Percentiles rank a stretch among this genome's conserved stretches.
These are phyloP conservation scores for Byssoonygena ceratinophila DNA, from an alignment of 2,329 filamentous ascomycete species.

Conservation along the genomic window DNA sequence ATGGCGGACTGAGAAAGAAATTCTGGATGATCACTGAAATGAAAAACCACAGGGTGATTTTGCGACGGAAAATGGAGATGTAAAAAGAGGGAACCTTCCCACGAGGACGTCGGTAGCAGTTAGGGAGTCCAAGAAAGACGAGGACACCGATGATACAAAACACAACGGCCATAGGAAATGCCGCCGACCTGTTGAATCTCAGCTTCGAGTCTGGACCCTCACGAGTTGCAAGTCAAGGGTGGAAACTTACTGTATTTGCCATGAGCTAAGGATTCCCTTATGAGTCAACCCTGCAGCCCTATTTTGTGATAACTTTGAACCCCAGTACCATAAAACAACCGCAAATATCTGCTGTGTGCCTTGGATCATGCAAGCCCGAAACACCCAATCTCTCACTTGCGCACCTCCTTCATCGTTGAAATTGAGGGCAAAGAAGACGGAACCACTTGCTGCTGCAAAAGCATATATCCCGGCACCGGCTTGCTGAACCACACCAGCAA, in stretches of 20 bases:
- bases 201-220: neutral
- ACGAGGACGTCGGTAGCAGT: slow-evolving; percentile 55
- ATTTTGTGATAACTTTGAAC: slow-evolving; percentile 42
- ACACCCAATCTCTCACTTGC: slow-evolving; percentile 56
- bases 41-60: slow-evolving; percentile 59
- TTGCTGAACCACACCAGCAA: slow-evolving; percentile 48
- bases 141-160: slow-evolving; percentile 48
- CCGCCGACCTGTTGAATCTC: slow-evolving; percentile 37
- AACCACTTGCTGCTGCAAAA: slow-evolving; percentile 51
- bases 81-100: slow-evolving; percentile 58
- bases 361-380: slow-evolving; percentile 55
- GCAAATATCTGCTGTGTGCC: slow-evolving; percentile 58
- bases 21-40: slow-evolving; percentile 54
- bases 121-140: slow-evolving; percentile 52
- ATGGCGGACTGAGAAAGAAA: slow-evolving; percentile 56
- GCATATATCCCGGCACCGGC: slow-evolving; percentile 53
- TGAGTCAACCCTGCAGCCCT: slow-evolving; percentile 30
- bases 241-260: slow-evolving; percentile 34
- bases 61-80: slow-evolving; percentile 49
- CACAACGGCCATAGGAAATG: slow-evolving; percentile 47
- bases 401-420: slow-evolving; percentile 55
- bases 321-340: slow-evolving; percentile 58
- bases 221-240: neutral
- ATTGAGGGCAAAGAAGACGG: slow-evolving; percentile 57
- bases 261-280: slow-evolving; percentile 17